A percentile compares a stretch with the other conserved stretches of the same genome.
Evolutionary conservation across 2,329 filamentous ascomycete genomes (phyloP).

Genomic region (Apiospora aurea): DNA sequence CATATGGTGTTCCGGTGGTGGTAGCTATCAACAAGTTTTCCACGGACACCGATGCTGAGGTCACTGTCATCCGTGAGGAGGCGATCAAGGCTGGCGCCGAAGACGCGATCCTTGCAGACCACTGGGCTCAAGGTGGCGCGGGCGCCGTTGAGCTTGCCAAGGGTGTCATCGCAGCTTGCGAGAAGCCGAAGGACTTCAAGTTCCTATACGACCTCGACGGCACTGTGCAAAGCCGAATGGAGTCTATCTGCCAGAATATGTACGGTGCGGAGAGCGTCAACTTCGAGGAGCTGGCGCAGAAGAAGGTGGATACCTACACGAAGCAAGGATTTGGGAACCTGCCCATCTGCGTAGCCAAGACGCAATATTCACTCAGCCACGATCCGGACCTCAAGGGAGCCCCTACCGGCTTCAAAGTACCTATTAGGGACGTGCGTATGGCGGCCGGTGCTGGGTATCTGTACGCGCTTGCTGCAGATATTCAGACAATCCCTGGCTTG

Average conservation of each 20-base stretch:
- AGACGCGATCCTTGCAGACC: conserved; percentile 91
- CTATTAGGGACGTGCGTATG: conserved; percentile 92
- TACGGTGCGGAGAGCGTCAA: conserved; percentile 91
- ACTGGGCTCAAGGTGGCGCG: conserved; percentile 94
- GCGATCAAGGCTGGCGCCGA: conserved; percentile 90
- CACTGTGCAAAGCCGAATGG: conserved; percentile 84
- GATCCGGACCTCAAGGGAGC: conserved; percentile 94
- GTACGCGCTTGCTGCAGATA: conserved; percentile 91
- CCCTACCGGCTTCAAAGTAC: conserved; percentile 91
- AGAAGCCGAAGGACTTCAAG: conserved; percentile 86
- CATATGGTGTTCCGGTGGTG: conserved; percentile 91
- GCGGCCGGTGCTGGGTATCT: conserved; percentile 93
- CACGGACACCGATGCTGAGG: conserved; percentile 92
- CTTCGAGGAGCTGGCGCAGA: conserved; percentile 92
- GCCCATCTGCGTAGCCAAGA: conserved; percentile 97
- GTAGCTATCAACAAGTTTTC: conserved; percentile 97
- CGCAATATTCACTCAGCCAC: conserved; percentile 95
- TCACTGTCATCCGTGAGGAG: conserved; percentile 88
- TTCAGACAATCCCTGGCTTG: conserved; percentile 96
- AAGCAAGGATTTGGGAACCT: conserved; percentile 91
- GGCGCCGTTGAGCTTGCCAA: conserved; percentile 90
- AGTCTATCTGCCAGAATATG: conserved; percentile 89
- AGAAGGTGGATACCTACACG: conserved; percentile 95
- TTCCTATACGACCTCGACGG: conserved; percentile 84
- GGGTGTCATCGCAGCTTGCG: conserved; percentile 81